Percentiles rank a stretch among this genome's conserved stretches.
Evolutionary conservation across 2,329 filamentous ascomycete genomes (phyloP).

Genomic region (Aureobasidium uvarum): DNA sequence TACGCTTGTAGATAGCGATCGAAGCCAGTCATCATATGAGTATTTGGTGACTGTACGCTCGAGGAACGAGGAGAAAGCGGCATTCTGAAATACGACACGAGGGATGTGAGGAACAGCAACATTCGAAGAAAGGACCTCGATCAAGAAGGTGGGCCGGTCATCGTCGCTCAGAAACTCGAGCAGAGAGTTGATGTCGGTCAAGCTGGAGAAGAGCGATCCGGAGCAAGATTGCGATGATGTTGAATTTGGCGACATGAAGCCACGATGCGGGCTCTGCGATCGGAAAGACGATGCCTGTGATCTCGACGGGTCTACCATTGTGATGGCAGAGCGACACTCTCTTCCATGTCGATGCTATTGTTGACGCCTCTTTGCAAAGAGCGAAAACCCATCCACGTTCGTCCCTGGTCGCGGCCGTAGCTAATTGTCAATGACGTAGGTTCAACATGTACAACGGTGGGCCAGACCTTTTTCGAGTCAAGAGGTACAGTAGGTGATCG

Average conservation of each 20-base stretch:
- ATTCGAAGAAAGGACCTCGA: conserved; percentile 14
- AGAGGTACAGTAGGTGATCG: neutral
- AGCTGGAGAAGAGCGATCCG: conserved; percentile 13
- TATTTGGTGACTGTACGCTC: conserved; percentile 4
- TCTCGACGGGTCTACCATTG: conserved; percentile 19
- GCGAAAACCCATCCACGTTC: neutral
- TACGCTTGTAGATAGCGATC: conserved; percentile 3
- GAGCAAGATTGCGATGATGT: conserved; percentile 16
- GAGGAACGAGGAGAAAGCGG: conserved; percentile 14
- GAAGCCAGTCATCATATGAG: conserved; percentile 21
- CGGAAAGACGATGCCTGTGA: conserved; percentile 16
- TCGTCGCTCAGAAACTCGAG: conserved; percentile 21
- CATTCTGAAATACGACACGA: conserved; percentile 23
- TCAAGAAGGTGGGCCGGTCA: conserved; percentile 16
- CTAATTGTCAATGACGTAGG: conserved; percentile 16
- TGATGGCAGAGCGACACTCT: conserved; percentile 1
- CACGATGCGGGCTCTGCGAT: conserved; percentile 16
- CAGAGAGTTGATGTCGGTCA: conserved; percentile 19
- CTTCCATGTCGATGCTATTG: neutral
- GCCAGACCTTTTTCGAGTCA: conserved; percentile 6
- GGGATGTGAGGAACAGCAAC: conserved; percentile 22
- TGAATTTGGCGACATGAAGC: conserved; percentile 1
- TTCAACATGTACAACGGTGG: neutral
- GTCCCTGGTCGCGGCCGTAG: neutral
- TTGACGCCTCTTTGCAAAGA: neutral